Percentiles rank a stretch among this genome's conserved stretches.
These are phyloP conservation scores for Alloascoidea hylecoeti DNA, from an alignment of 805 yeast genomes.

Conservation along the genomic window DNA sequence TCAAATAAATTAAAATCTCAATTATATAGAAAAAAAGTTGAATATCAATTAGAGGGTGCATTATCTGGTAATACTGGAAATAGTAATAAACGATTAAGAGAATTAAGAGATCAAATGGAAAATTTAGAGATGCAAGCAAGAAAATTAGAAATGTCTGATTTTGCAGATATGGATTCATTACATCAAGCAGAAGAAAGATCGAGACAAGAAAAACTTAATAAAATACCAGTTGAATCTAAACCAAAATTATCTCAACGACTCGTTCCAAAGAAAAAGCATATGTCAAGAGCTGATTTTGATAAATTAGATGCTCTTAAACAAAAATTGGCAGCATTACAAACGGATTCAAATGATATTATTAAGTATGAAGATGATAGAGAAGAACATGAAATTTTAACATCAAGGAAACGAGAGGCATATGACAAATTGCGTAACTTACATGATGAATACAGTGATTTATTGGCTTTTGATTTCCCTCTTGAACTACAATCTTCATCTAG, in stretches of 20 bases:
- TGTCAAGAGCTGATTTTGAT: background rate
- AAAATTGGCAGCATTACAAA: slow-evolving; percentile 57
- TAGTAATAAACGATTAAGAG: slow-evolving; percentile 48
- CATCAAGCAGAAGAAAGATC: background rate
- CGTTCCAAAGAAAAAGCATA: background rate
- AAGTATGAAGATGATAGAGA: slow-evolving; percentile 15
- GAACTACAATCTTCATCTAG: background rate
- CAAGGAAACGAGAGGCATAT: background rate
- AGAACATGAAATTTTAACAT: background rate
- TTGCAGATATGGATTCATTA: slow-evolving; percentile 12
- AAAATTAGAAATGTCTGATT: slow-evolving; percentile 66
- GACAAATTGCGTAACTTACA: background rate
- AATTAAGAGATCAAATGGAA: slow-evolving; percentile 61
- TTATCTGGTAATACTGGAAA: no score
- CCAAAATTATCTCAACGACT: background rate
- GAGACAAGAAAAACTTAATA: background rate
- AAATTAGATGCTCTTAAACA: slow-evolving; percentile 26
- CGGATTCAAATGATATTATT: slow-evolving; percentile 48
- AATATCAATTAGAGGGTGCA: slow-evolving; percentile 19
- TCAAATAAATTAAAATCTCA: background rate
- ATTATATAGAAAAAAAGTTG: slow-evolving; percentile 13
- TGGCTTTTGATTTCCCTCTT: background rate
- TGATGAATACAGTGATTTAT: background rate
- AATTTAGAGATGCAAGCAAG: slow-evolving; percentile 66
- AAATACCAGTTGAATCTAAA: no score